Percentiles rank a stretch among this genome's conserved stretches.
These are phyloP conservation scores for Monosporascus sp. DNA, from an alignment of 2,329 filamentous ascomycete species.

Conservation along the genomic window DNA sequence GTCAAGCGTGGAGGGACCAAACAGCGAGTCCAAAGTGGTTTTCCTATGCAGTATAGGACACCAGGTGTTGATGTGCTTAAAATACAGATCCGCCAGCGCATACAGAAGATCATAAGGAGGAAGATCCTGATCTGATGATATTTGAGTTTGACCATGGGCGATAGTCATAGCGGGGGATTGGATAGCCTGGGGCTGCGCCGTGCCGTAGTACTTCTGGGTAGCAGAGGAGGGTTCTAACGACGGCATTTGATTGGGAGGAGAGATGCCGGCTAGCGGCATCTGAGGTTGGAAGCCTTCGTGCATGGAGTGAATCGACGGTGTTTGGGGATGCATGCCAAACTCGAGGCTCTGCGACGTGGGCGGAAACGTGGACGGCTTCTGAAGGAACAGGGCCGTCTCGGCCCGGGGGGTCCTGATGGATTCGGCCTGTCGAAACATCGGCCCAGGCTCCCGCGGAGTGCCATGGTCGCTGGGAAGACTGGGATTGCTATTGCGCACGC, in stretches of 20 bases:
- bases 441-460: constrained; percentile 44
- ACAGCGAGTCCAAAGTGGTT: constrained; percentile 74
- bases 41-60: constrained; percentile 87
- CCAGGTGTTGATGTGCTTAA: constrained; percentile 76
- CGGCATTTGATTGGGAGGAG: constrained; percentile 28
- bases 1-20: constrained; percentile 69
- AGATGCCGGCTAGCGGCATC: constrained; percentile 35
- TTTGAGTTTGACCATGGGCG: constrained; percentile 39
- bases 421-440: constrained; percentile 46
- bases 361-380: constrained; percentile 49
- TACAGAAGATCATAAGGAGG: constrained; percentile 72
- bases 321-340: constrained; percentile 42
- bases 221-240: constrained; percentile 34
- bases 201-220: constrained; percentile 46
- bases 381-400: constrained; percentile 55
- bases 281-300: constrained; percentile 46
- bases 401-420: constrained; percentile 47
- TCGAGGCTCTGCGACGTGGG: constrained; percentile 43
- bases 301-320: constrained; percentile 34
- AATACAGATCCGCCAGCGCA: constrained; percentile 68
- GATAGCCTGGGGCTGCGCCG: constrained; percentile 37
- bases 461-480: constrained; percentile 51
- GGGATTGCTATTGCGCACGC: constrained; percentile 43
- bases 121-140: constrained; percentile 57
- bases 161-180: constrained; percentile 55